Evolutionary conservation across 805 yeast genomes (phyloP).

Genomic region (Komagataella kurtzmanii): DNA sequence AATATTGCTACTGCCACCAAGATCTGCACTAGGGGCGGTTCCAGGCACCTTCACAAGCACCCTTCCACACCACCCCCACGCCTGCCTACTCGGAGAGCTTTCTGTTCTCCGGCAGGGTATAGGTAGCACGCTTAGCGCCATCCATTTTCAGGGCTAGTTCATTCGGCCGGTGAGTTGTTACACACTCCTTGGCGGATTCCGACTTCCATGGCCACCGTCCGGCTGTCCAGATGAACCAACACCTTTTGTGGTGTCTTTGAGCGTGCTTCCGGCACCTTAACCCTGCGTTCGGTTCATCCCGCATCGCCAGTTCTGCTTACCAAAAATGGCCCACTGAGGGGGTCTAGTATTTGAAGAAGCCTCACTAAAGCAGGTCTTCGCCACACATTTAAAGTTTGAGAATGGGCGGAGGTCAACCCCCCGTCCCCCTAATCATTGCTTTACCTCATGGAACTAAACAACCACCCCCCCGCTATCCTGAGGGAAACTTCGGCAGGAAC

Average conservation of each 20-base stretch:
- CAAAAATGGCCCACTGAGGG: constrained; percentile 32
- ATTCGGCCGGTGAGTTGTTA: no score
- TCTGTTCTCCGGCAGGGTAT: no score
- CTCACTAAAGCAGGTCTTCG: no score
- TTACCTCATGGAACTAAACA: constrained; percentile 24
- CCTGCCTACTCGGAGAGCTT: constrained; percentile 9
- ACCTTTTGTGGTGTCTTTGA: neutral
- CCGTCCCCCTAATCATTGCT: constrained; percentile 8
- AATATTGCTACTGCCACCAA: no score
- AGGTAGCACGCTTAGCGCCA: no score
- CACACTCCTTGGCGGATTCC: constrained; percentile 47
- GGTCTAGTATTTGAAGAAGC: constrained; percentile 3
- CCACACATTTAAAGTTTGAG: no score
- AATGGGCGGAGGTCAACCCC: no score
- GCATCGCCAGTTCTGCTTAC: constrained; percentile 34
- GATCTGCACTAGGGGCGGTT: no score
- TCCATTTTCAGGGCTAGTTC: no score
- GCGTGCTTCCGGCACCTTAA: constrained; percentile 8
- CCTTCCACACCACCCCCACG: no score
- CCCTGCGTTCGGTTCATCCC: constrained; percentile 28
- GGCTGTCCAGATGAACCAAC: constrained; percentile 20
- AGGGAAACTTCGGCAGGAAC: constrained; percentile 28
- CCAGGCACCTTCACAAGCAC: no score
- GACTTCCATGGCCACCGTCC: constrained; percentile 41
- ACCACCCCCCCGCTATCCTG: constrained; percentile 27